Evolutionary conservation across 2,329 filamentous ascomycete species (phyloP).

Genomic region (Whalleya microplaca): DNA sequence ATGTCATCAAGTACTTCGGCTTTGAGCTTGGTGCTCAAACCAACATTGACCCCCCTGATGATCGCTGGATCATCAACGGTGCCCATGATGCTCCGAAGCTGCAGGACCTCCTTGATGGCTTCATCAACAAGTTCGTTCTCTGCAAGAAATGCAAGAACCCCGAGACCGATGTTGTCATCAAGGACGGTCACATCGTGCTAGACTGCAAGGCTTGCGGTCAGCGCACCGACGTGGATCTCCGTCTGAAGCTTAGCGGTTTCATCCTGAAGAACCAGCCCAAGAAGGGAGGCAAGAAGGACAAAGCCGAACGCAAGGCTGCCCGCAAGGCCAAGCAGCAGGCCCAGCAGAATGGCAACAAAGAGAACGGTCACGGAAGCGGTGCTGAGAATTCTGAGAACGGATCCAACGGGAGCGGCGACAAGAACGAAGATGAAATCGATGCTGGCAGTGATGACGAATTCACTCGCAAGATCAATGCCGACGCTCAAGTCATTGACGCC

Average conservation of each 20-base stretch:
- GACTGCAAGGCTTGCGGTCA: constrained; percentile 99
- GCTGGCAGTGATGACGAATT: constrained; percentile 91
- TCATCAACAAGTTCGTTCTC: constrained; percentile 98
- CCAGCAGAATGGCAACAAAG: constrained; percentile 61
- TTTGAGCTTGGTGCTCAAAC: constrained; percentile 99
- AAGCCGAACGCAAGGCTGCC: constrained; percentile 83
- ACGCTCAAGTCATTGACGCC: constrained; percentile 51
- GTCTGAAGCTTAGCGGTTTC: constrained; percentile 95
- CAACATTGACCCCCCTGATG: constrained; percentile 94
- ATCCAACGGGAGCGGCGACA: constrained; percentile 55
- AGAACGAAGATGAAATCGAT: constrained; percentile 60
- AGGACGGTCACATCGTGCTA: constrained; percentile 86
- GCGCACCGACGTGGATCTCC: constrained; percentile 86
- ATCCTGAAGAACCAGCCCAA: constrained; percentile 93
- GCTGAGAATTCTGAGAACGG: constrained; percentile 67
- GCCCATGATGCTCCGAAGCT: constrained; percentile 94
- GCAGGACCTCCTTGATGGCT: constrained; percentile 96
- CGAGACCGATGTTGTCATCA: constrained; percentile 94
- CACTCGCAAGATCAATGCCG: constrained; percentile 76
- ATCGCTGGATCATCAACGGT: constrained; percentile 99
- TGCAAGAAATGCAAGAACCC: constrained; percentile 99
- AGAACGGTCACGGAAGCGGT: constrained; percentile 57
- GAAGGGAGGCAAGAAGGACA: constrained; percentile 96
- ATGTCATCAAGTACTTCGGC: constrained; percentile 99
- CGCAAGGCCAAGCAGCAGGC: constrained; percentile 84